Percentiles rank a stretch among this genome's conserved stretches.
Evolutionary conservation across 495 filamentous ascomycete genomes (phyloP).

Genomic region (Tuber umbilicatum): DNA sequence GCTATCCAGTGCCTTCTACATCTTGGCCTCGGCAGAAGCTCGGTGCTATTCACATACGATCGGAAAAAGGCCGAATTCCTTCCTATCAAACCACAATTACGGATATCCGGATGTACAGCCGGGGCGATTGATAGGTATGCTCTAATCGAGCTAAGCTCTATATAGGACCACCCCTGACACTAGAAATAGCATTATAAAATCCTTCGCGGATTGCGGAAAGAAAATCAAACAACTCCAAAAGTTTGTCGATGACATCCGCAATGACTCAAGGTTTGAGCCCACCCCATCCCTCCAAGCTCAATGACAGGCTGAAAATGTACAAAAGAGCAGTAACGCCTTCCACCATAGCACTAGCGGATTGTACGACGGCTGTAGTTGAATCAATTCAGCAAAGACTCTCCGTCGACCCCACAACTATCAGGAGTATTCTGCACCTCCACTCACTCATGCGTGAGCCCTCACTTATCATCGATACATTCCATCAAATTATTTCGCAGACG

Average conservation of each 20-base stretch:
- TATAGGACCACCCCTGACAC: conserved; percentile 24
- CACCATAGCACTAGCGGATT: conserved; percentile 57
- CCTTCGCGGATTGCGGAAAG: conserved; percentile 57
- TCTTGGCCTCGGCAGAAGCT: conserved; percentile 73
- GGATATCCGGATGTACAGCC: conserved; percentile 64
- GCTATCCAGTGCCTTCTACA: conserved; percentile 56
- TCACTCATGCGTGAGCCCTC: conserved; percentile 57
- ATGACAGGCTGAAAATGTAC: conserved; percentile 6
- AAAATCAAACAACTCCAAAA: conserved; percentile 50
- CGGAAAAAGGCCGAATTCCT: conserved; percentile 53
- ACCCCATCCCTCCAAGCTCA: neutral
- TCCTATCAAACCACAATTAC: conserved; percentile 50
- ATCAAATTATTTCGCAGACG: conserved; percentile 53
- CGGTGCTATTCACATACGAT: conserved; percentile 69
- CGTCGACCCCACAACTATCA: conserved; percentile 42
- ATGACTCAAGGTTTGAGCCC: conserved; percentile 26
- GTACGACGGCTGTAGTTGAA: conserved; percentile 51
- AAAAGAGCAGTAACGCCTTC: conserved; percentile 47
- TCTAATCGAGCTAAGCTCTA: neutral
- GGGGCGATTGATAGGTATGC: conserved; percentile 47
- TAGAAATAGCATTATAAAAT: conserved; percentile 46
- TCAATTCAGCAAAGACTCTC: conserved; percentile 54
- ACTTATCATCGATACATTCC: conserved; percentile 57
- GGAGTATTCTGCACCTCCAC: conserved; percentile 64
- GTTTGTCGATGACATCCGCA: conserved; percentile 49